These are phyloP conservation scores for Trifolium repens DNA, from an alignment of 306 rosid genomes.

Conservation along the genomic window DNA sequence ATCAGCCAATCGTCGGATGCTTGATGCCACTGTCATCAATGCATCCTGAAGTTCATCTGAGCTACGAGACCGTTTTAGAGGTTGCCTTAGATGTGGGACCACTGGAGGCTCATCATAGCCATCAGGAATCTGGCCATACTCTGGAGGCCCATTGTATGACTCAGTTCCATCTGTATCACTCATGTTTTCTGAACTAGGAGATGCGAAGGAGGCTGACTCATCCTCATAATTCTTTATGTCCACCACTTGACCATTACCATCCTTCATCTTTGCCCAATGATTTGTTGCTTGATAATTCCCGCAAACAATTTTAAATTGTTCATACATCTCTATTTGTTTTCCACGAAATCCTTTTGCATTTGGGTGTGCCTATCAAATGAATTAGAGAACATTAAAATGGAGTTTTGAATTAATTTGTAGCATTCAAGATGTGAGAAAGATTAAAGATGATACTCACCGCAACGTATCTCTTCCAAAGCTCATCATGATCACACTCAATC, in stretches of 20 bases:
- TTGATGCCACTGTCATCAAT: constrained; percentile 67
- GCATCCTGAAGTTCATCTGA: constrained; percentile 76
- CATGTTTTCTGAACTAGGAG: constrained; percentile 64
- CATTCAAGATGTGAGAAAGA: constrained; percentile 33
- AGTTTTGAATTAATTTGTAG: constrained; percentile 12
- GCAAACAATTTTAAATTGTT: constrained; percentile 82
- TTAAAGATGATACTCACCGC: constrained; percentile 51
- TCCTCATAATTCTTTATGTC: constrained; percentile 61
- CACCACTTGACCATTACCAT: constrained; percentile 50
- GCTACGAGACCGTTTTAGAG: constrained; percentile 60
- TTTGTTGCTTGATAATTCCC: constrained; percentile 82
- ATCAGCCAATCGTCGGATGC: constrained; percentile 76
- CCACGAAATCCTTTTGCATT: constrained; percentile 71
- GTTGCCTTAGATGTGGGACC: constrained; percentile 55
- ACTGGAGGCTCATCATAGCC: constrained; percentile 63
- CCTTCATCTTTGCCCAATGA: constrained; percentile 70
- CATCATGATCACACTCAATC: constrained; percentile 69
- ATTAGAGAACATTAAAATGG: constrained; percentile 35
- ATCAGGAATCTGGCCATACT: constrained; percentile 65
- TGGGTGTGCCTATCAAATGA: constrained; percentile 67
- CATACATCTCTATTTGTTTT: constrained; percentile 80
- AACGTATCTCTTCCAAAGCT: constrained; percentile 76
- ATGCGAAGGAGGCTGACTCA: constrained; percentile 69
- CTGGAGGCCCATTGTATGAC: constrained; percentile 63
- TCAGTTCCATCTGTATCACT: constrained; percentile 77